Conservation (phyloP, 129 eudicot genomes). For the Escallonia rubra region DNA sequence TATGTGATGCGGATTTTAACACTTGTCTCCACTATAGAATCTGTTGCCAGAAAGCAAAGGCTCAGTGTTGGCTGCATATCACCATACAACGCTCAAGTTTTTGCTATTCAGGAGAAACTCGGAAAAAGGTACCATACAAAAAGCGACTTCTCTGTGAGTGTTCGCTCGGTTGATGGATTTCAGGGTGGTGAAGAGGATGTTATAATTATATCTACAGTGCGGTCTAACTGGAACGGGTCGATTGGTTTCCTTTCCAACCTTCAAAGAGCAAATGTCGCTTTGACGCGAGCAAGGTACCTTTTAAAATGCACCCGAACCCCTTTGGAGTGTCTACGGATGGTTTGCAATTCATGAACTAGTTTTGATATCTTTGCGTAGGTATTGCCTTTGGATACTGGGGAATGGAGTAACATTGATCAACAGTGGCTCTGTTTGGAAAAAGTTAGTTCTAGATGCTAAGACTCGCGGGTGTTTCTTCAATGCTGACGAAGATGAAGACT, state of each 20-base stretch:
- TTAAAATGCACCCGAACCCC: not conserved
- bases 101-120: constrained; percentile 39
- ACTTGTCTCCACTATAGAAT: constrained; percentile 4
- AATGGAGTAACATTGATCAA: constrained; percentile 42
- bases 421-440: constrained; percentile 61
- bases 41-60: constrained; percentile 8
- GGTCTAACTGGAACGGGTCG: constrained; percentile 45
- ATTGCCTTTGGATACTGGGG: constrained; percentile 70
- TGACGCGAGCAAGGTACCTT: constrained; percentile 65
- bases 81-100: constrained; percentile 39
- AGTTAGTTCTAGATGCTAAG: constrained; percentile 52
- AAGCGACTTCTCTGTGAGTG: constrained; percentile 34
- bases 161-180: constrained; percentile 66
- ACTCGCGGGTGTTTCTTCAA: constrained; percentile 40
- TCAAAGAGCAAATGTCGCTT: constrained; percentile 62
- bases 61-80: constrained; percentile 35
- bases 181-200: constrained; percentile 78
- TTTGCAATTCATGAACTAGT: not conserved
- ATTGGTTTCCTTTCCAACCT: constrained; percentile 52
- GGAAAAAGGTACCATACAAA: constrained; percentile 25
- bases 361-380: constrained; percentile 13
- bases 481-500: constrained; percentile 40
- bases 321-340: not conserved
- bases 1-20: not conserved
- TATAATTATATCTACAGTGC: constrained; percentile 59